Percentiles rank a stretch among this genome's conserved stretches.
These are phyloP conservation scores for Wallemia hederae DNA, from an alignment of 1,284 basidiomycete species.

Conservation along the genomic window DNA sequence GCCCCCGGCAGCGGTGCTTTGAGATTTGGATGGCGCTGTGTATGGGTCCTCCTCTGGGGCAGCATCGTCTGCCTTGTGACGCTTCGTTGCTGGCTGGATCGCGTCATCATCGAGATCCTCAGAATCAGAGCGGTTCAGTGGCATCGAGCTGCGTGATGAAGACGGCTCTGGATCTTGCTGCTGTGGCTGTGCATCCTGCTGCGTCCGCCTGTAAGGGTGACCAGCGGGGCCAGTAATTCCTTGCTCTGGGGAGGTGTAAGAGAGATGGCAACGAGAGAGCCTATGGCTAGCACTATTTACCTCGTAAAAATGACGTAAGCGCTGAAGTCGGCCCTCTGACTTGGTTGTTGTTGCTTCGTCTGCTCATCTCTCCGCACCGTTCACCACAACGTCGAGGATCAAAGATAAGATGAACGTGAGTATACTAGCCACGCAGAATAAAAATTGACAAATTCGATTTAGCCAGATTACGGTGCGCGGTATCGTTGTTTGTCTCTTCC, in stretches of 20 bases:
- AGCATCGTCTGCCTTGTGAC: slow-evolving; percentile 16
- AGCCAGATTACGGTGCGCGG: background rate
- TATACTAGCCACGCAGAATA: background rate
- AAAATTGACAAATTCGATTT: background rate
- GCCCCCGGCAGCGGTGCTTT: slow-evolving; percentile 12
- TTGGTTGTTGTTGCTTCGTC: background rate
- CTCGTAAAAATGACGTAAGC: background rate
- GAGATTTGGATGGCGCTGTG: slow-evolving; percentile 24
- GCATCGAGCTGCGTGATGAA: background rate
- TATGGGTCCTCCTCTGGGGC: slow-evolving; percentile 24
- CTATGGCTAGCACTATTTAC: too few relatives aligned
- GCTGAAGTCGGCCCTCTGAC: background rate
- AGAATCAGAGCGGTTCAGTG: background rate
- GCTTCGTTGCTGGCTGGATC: slow-evolving; percentile 7
- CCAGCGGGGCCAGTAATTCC: background rate
- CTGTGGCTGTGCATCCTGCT: background rate
- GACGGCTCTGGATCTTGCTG: background rate
- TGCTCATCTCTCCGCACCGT: background rate
- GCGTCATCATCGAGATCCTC: background rate
- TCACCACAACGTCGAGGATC: too few relatives aligned
- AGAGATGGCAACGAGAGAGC: background rate
- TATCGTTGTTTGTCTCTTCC: background rate
- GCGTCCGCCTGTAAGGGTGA: background rate
- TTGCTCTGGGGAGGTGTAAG: background rate
- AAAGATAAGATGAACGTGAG: background rate